A percentile compares a stretch with the other conserved stretches of the same genome.
phyloP scores from a whole-genome alignment of 2,329 filamentous ascomycete genomes.

The Sordariomycetes sp. region DNA sequence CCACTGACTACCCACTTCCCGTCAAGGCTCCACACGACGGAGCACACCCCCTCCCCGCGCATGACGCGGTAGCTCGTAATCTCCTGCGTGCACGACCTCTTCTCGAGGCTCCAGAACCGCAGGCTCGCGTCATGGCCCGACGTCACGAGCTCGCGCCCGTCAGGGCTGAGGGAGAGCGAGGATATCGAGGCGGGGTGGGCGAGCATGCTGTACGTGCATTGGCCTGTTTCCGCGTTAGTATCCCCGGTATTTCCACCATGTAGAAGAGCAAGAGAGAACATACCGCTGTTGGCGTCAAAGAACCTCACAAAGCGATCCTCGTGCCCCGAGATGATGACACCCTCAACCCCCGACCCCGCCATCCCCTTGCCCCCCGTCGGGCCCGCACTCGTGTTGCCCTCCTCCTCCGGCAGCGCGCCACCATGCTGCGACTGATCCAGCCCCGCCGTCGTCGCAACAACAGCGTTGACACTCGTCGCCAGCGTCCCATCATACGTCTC shows the following conservation, averaged over 20 bases:
- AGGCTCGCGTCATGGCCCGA: conserved; percentile 92
- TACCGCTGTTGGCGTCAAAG: conserved; percentile 98
- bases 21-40: conserved; percentile 91
- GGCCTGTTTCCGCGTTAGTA: conserved; percentile 45
- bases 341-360: conserved; percentile 72
- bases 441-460: conserved; percentile 75
- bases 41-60: conserved; percentile 90
- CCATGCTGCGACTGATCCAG: conserved; percentile 56
- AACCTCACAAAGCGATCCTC: conserved; percentile 94
- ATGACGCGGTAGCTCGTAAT: conserved; percentile 87
- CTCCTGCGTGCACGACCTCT: conserved; percentile 88
- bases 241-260: no score
- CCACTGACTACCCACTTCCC: conserved; percentile 89
- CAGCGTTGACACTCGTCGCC: conserved; percentile 73
- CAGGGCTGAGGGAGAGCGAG: conserved; percentile 78
- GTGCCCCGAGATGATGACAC: conserved; percentile 89
- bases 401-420: conserved; percentile 49
- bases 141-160: conserved; percentile 87
- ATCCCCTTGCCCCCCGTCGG: conserved; percentile 60
- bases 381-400: conserved; percentile 61
- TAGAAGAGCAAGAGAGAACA: conserved; percentile 21
- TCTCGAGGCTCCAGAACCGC: conserved; percentile 95
- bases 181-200: conserved; percentile 92
- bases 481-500: conserved; percentile 84
- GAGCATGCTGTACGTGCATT: conserved; percentile 99